Percentiles rank a stretch among this genome's conserved stretches.
Evolutionary conservation across 768 basidiomycete genomes (phyloP).

Genomic region (Trametes cinnabarina): DNA sequence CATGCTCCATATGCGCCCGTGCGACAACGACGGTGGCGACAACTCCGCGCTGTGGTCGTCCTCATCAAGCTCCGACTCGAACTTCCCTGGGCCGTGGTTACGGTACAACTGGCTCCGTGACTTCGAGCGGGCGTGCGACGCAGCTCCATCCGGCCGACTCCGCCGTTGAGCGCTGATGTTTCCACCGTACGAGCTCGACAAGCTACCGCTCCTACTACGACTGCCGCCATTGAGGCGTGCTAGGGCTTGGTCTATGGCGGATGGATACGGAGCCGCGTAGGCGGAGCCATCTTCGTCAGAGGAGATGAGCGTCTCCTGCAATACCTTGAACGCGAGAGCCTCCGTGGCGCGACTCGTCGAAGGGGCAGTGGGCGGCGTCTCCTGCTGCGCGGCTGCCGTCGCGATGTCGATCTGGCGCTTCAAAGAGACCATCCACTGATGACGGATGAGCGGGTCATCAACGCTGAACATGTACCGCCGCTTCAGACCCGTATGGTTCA

Average conservation of each 20-base stretch:
- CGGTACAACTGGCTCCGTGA: slow-evolving; percentile 71
- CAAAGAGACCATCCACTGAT: slow-evolving; percentile 70
- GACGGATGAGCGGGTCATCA: slow-evolving; percentile 70
- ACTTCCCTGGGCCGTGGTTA: slow-evolving; percentile 58
- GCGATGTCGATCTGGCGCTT: slow-evolving; percentile 60
- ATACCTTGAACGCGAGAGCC: slow-evolving; percentile 72
- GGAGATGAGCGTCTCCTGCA: slow-evolving; percentile 80
- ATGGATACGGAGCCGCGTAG: slow-evolving; percentile 7
- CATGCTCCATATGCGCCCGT: slow-evolving; percentile 68
- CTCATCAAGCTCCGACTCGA: slow-evolving; percentile 55
- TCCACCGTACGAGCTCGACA: slow-evolving; percentile 21
- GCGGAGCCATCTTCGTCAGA: slow-evolving; percentile 22
- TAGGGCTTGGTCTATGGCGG: slow-evolving; percentile 32
- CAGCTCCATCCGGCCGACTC: slow-evolving; percentile 14
- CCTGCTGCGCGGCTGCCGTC: slow-evolving; percentile 30
- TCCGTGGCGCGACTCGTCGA: slow-evolving; percentile 43
- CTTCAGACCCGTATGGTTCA: slow-evolving; percentile 60
- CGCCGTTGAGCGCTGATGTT: slow-evolving; percentile 10
- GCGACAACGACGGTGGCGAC: slow-evolving; percentile 31
- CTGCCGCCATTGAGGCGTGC: slow-evolving; percentile 30
- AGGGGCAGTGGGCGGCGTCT: slow-evolving; percentile 22
- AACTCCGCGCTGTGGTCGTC: slow-evolving; percentile 20
- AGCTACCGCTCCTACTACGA: slow-evolving; percentile 23
- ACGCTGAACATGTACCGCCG: slow-evolving; percentile 96
- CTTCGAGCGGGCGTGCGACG: slow-evolving; percentile 57